A percentile compares a stretch with the other conserved stretches of the same genome.
phyloP scores from a whole-genome alignment of 768 basidiomycete species.

The Boletales sp. region DNA sequence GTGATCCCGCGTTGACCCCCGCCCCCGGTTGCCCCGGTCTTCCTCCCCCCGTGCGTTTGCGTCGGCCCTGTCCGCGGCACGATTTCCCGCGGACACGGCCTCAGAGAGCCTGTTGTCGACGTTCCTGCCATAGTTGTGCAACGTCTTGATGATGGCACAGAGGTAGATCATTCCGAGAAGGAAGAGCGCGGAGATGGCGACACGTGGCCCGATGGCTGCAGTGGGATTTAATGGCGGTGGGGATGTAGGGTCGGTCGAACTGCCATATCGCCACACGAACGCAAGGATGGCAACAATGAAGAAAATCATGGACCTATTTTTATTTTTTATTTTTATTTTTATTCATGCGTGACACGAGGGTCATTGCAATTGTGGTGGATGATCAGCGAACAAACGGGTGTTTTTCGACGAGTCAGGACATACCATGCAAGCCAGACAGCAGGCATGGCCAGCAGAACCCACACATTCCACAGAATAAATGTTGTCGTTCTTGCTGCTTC shows the following conservation, averaged over 20 bases:
- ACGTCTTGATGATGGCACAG: slow-evolving; percentile 54
- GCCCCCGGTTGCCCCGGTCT: slow-evolving; percentile 4
- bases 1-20: not conserved
- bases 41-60: not conserved
- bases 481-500: slow-evolving; percentile 54
- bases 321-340: too few relatives aligned
- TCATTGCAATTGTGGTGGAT: not conserved
- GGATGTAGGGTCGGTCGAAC: slow-evolving; percentile 35
- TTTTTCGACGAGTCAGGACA: slow-evolving; percentile 4
- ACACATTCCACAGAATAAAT: slow-evolving; percentile 59
- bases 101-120: not conserved
- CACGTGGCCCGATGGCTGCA: slow-evolving; percentile 48
- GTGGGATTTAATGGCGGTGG: slow-evolving; percentile 35
- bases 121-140: slow-evolving; percentile 52
- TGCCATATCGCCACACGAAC: slow-evolving; percentile 65
- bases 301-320: slow-evolving; percentile 58
- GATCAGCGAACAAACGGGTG: not conserved
- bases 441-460: slow-evolving; percentile 66
- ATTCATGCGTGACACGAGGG: not conserved
- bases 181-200: slow-evolving; percentile 53
- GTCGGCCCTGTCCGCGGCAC: not conserved
- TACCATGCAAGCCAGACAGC: slow-evolving; percentile 71
- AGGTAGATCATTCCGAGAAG: slow-evolving; percentile 61
- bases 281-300: slow-evolving; percentile 61
- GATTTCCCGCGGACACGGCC: not conserved